phyloP scores from a whole-genome alignment of 2,329 filamentous ascomycete species.

The Penicillium sp. region DNA sequence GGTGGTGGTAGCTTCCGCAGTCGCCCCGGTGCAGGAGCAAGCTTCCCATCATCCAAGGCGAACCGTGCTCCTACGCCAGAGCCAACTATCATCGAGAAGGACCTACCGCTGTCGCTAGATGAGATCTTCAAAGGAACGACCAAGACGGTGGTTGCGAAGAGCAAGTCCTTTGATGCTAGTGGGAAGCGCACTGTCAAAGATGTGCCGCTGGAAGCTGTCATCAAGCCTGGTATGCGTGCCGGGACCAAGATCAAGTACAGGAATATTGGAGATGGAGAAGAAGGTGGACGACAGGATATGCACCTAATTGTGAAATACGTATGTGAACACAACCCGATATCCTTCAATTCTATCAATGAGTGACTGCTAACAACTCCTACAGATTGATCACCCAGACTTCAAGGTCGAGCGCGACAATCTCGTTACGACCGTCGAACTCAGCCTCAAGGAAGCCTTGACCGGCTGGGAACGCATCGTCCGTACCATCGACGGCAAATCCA shows the following conservation, averaged over 20 bases:
- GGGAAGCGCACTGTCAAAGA: constrained; percentile 88
- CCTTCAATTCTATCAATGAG: neutral
- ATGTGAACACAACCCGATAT: constrained; percentile 46
- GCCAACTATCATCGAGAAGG: constrained; percentile 87
- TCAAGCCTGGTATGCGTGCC: constrained; percentile 94
- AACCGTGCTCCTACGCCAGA: constrained; percentile 69
- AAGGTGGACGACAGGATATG: constrained; percentile 92
- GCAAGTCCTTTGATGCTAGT: constrained; percentile 85
- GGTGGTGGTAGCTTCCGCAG: constrained; percentile 41
- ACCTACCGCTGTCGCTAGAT: constrained; percentile 80
- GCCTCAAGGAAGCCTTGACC: constrained; percentile 90
- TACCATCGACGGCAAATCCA: constrained; percentile 89
- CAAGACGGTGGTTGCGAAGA: constrained; percentile 98
- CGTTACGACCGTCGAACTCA: constrained; percentile 76
- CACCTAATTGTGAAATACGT: constrained; percentile 96
- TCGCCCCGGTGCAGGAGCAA: constrained; percentile 32
- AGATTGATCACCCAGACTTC: constrained; percentile 88
- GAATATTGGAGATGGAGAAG: constrained; percentile 96
- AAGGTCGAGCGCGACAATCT: constrained; percentile 89
- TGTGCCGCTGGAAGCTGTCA: constrained; percentile 89
- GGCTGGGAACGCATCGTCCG: constrained; percentile 91
- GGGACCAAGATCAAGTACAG: constrained; percentile 98
- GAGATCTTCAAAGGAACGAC: constrained; percentile 85
- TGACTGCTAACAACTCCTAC: constrained; percentile 49
- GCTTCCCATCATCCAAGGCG: constrained; percentile 35